Evolutionary conservation across 305 asterid genomes (phyloP).

Genomic region (Solanum hybrid): DNA sequence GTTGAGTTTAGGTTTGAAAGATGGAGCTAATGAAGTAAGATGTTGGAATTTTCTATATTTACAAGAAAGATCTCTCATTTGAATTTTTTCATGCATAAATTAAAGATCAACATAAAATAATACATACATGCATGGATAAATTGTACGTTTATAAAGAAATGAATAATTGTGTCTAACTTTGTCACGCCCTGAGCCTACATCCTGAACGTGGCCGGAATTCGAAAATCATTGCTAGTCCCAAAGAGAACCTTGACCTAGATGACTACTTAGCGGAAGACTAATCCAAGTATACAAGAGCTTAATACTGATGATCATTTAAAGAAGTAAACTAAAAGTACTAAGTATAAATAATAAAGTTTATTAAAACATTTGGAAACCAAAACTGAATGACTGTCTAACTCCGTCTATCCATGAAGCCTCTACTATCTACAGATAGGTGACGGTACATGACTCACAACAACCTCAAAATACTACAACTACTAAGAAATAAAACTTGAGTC

Average conservation of each 20-base stretch:
- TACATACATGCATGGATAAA: neutral
- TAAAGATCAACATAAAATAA: neutral
- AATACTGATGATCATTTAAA: neutral
- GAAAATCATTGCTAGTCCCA: neutral
- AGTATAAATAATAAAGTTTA: neutral
- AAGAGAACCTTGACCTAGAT: neutral
- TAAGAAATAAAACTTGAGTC: neutral
- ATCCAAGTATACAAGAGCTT: neutral
- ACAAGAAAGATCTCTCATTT: neutral
- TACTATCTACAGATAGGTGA: neutral
- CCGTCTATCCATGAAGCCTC: neutral
- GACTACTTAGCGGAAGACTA: neutral
- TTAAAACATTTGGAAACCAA: neutral
- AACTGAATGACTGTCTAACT: neutral
- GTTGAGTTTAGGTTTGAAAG: conserved; percentile 47
- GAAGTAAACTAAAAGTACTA: neutral
- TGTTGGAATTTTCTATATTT: conserved; percentile 16
- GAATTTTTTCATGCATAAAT: neutral
- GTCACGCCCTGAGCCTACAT: neutral
- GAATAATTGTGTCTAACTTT: neutral
- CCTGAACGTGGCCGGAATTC: neutral
- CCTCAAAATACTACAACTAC: neutral
- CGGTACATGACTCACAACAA: neutral
- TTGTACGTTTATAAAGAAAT: neutral
- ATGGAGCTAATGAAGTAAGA: conserved; percentile 34